Evolutionary conservation across 2,329 filamentous ascomycete species (phyloP).

Genomic region (Scleromitrula shiraiana): DNA sequence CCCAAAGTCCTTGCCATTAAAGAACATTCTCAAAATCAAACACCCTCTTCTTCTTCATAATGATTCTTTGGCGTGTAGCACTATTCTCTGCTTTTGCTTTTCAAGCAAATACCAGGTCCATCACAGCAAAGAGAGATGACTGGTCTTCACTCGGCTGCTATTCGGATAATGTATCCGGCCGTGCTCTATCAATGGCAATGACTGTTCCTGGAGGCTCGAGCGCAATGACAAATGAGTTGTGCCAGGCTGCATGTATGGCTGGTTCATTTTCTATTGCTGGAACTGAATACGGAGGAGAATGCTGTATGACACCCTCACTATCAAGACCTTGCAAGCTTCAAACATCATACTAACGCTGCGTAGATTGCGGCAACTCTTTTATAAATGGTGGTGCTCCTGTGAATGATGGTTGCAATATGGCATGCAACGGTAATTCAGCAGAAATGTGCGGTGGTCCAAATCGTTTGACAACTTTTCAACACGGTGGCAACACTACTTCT

Average conservation of each 20-base stretch:
- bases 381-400: slow-evolving; percentile 15
- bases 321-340: too few relatives aligned
- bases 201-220: slow-evolving; percentile 6
- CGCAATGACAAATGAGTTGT: slow-evolving; percentile 15
- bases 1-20: too few relatives aligned
- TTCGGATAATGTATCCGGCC: slow-evolving; percentile 8
- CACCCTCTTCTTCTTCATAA: neutral
- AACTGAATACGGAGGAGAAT: slow-evolving; percentile 17
- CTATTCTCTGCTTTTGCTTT: neutral
- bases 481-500: neutral
- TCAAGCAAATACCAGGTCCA: neutral
- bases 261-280: slow-evolving; percentile 12
- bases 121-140: neutral
- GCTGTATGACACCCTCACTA: slow-evolving; percentile 11
- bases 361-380: slow-evolving; percentile 17
- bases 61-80: neutral
- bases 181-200: neutral
- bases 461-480: slow-evolving; percentile 9
- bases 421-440: slow-evolving; percentile 21
- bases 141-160: slow-evolving; percentile 11
- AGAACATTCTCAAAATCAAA: neutral
- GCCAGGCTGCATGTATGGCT: slow-evolving; percentile 10
- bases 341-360: neutral
- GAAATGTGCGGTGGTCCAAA: slow-evolving; percentile 22
- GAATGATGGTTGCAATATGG: slow-evolving; percentile 23